Evolutionary conservation across 2,329 filamentous ascomycete species (phyloP).

Genomic region (Botrytis paeoniae): DNA sequence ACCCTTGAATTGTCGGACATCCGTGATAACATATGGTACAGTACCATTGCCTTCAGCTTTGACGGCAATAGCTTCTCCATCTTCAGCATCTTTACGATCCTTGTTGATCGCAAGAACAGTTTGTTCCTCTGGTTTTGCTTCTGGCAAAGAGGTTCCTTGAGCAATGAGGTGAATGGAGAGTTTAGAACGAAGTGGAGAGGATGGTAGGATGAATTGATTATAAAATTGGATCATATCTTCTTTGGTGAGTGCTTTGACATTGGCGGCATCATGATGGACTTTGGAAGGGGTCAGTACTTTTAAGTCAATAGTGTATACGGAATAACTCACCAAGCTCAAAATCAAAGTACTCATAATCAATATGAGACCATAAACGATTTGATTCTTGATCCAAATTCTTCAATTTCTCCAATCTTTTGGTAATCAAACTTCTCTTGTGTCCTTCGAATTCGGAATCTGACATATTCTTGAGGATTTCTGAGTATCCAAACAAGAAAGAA

Average conservation of each 20-base stretch:
- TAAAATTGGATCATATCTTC: constrained; percentile 78
- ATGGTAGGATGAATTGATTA: constrained; percentile 69
- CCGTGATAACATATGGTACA: constrained; percentile 63
- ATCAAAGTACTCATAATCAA: constrained; percentile 82
- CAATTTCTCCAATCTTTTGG: constrained; percentile 82
- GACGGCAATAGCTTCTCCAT: constrained; percentile 21
- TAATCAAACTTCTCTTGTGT: constrained; percentile 86
- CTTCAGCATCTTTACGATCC: constrained; percentile 36
- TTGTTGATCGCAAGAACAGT: constrained; percentile 35
- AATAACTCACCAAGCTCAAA: constrained; percentile 72
- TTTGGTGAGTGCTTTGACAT: constrained; percentile 74
- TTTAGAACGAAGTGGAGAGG: constrained; percentile 73
- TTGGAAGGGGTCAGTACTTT: neutral
- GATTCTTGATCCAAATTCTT: constrained; percentile 90
- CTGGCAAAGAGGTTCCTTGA: constrained; percentile 49
- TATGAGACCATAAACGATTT: constrained; percentile 77
- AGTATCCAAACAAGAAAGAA: constrained; percentile 70
- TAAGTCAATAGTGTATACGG: constrained; percentile 12
- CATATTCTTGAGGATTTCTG: constrained; percentile 69
- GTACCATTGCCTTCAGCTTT: constrained; percentile 45
- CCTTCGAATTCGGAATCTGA: constrained; percentile 79
- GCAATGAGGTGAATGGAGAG: constrained; percentile 80
- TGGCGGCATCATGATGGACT: constrained; percentile 62
- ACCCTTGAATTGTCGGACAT: constrained; percentile 79
- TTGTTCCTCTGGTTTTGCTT: constrained; percentile 41